Evolutionary conservation across 2,329 filamentous ascomycete species (phyloP).

Genomic region (Exophiala sp.): DNA sequence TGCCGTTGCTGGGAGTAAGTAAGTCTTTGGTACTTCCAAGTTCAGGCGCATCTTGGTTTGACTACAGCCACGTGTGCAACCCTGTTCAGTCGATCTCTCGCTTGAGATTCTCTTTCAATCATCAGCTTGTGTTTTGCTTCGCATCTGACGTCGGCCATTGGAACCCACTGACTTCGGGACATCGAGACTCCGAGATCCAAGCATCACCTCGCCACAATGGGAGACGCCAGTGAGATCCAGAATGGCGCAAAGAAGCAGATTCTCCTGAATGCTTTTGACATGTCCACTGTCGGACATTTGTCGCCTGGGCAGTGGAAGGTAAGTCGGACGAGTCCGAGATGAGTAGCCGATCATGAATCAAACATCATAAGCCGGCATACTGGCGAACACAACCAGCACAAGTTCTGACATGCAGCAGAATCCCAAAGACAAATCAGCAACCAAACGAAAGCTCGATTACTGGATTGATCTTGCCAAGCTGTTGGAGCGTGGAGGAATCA

Average conservation of each 20-base stretch:
- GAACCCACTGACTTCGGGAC: too few species aligned
- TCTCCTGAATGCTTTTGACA: constrained; percentile 60
- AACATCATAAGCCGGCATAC: background rate
- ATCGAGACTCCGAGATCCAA: too few species aligned
- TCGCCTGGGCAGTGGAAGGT: constrained; percentile 64
- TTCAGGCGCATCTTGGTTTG: too few species aligned
- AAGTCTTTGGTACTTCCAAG: too few species aligned
- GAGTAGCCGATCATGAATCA: background rate
- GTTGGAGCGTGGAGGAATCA: constrained; percentile 53
- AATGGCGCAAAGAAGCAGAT: constrained; percentile 47
- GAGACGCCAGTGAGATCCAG: background rate
- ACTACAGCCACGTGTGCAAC: too few species aligned
- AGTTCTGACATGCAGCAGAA: constrained; percentile 40
- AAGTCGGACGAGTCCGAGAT: constrained; percentile 7
- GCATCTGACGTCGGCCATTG: too few species aligned
- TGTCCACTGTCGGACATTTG: constrained; percentile 59
- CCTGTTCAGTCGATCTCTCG: too few species aligned
- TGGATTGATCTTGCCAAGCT: constrained; percentile 53
- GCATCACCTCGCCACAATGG: background rate
- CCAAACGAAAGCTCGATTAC: constrained; percentile 50
- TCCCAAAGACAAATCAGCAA: constrained; percentile 55
- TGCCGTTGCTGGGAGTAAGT: too few species aligned
- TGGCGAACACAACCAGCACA: too few species aligned
- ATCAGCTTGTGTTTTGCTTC: too few species aligned
- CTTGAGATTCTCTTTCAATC: too few species aligned